These are phyloP conservation scores for Podaxis sp. DNA, from an alignment of 768 basidiomycete species.

Conservation along the genomic window DNA sequence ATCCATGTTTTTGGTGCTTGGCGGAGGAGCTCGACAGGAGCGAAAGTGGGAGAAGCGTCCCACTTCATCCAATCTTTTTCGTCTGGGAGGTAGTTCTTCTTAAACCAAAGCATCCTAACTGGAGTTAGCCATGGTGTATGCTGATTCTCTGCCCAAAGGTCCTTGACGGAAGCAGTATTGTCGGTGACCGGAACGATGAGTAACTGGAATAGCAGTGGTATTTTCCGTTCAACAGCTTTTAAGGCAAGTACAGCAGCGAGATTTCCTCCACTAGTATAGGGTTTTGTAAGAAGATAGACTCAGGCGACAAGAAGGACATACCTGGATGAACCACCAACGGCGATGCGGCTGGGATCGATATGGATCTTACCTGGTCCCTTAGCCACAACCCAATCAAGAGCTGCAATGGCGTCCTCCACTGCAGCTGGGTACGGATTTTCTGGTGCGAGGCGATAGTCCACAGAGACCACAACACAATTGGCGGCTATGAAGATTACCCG, in stretches of 20 bases:
- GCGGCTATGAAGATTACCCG: slow-evolving; percentile 41
- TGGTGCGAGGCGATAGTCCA: slow-evolving; percentile 73
- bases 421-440: slow-evolving; percentile 72
- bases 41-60: slow-evolving; percentile 73
- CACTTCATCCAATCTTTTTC: slow-evolving; percentile 58
- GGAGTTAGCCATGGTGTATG: slow-evolving; percentile 60
- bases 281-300: neutral
- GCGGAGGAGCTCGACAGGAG: slow-evolving; percentile 51
- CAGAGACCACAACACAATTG: slow-evolving; percentile 60
- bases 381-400: slow-evolving; percentile 58
- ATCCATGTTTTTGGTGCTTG: slow-evolving; percentile 61
- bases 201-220: slow-evolving; percentile 59
- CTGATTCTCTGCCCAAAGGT: slow-evolving; percentile 52
- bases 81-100: slow-evolving; percentile 65
- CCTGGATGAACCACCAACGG: slow-evolving; percentile 78
- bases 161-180: slow-evolving; percentile 55
- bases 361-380: slow-evolving; percentile 47
- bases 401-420: slow-evolving; percentile 67
- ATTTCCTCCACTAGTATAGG: slow-evolving; percentile 58
- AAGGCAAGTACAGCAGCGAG: slow-evolving; percentile 65
- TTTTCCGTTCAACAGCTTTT: slow-evolving; percentile 53
- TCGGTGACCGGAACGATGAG: slow-evolving; percentile 74
- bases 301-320: slow-evolving; percentile 22
- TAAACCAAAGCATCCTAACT: slow-evolving; percentile 75
- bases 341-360: slow-evolving; percentile 53